These are phyloP conservation scores for Globisporangium acanthophoron DNA, from an alignment of 352 stramenopile species.

Conservation along the genomic window DNA sequence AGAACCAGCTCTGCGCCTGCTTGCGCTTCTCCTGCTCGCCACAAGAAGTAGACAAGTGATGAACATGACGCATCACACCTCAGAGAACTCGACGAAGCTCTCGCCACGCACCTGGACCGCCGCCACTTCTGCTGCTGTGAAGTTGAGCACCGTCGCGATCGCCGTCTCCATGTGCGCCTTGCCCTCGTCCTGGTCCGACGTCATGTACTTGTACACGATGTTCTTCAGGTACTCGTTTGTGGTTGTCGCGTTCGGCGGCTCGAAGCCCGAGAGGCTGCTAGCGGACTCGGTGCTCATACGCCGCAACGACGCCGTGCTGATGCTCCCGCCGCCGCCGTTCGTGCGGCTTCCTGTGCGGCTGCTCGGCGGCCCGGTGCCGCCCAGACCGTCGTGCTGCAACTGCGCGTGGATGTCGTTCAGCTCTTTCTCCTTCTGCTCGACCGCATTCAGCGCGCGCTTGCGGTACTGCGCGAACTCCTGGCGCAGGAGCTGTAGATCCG, in stretches of 20 bases:
- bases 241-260: constrained; percentile 71
- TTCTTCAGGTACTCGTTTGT: constrained; percentile 90
- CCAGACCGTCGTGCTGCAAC: constrained; percentile 35
- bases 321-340: background rate
- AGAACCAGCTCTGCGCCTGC: constrained; percentile 17
- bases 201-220: constrained; percentile 91
- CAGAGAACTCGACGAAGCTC: background rate
- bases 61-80: background rate
- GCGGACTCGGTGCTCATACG: constrained; percentile 79
- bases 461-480: constrained; percentile 80
- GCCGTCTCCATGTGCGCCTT: constrained; percentile 89
- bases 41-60: background rate
- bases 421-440: constrained; percentile 82
- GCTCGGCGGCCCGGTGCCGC: constrained; percentile 21
- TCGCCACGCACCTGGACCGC: constrained; percentile 35
- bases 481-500: constrained; percentile 57
- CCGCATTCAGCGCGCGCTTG: constrained; percentile 67
- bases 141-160: constrained; percentile 85
- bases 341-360: constrained; percentile 44
- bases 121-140: constrained; percentile 58
- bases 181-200: constrained; percentile 72
- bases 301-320: constrained; percentile 30
- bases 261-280: constrained; percentile 74
- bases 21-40: constrained; percentile 15
- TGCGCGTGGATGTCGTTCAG: constrained; percentile 64